Evolutionary conservation across 495 filamentous ascomycete genomes (phyloP).

Genomic region (Rhypophila decipiens): DNA sequence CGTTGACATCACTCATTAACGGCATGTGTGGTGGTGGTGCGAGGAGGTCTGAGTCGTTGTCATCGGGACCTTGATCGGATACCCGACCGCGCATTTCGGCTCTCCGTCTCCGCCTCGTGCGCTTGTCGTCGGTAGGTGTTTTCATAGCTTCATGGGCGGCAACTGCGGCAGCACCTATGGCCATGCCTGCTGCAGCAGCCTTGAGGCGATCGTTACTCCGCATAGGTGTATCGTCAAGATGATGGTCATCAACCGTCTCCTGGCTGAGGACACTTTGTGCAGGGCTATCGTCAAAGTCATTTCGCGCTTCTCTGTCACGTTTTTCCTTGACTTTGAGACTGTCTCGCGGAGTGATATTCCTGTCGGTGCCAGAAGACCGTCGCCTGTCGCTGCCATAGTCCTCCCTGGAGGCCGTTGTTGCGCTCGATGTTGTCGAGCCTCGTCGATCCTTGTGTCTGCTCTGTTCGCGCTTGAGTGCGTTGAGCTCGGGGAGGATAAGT

Average conservation of each 20-base stretch:
- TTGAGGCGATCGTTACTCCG: conserved; percentile 33
- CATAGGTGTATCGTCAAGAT: conserved; percentile 36
- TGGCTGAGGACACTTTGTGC: conserved; percentile 36
- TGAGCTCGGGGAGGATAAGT: conserved; percentile 85
- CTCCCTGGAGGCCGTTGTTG: conserved; percentile 53
- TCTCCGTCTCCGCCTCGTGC: conserved; percentile 36
- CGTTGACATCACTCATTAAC: conserved; percentile 71
- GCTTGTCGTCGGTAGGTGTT: conserved; percentile 40
- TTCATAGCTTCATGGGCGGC: conserved; percentile 26
- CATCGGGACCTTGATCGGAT: conserved; percentile 29
- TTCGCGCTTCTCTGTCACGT: conserved; percentile 49
- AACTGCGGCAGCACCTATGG: conserved; percentile 23
- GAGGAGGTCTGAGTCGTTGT: conserved; percentile 33
- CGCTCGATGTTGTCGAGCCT: conserved; percentile 55
- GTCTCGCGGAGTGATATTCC: conserved; percentile 25
- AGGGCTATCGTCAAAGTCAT: conserved; percentile 51
- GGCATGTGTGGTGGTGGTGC: conserved; percentile 66
- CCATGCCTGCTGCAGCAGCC: conserved; percentile 30
- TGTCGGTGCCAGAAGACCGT: conserved; percentile 26
- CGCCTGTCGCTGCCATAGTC: conserved; percentile 44
- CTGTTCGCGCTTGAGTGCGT: conserved; percentile 83
- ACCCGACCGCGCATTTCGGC: conserved; percentile 34
- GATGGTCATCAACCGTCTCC: conserved; percentile 25
- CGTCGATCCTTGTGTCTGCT: conserved; percentile 53
- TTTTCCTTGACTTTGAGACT: conserved; percentile 32